These are phyloP conservation scores for Harringtonia lauricola DNA, from an alignment of 2,329 filamentous ascomycete species.

Conservation along the genomic window DNA sequence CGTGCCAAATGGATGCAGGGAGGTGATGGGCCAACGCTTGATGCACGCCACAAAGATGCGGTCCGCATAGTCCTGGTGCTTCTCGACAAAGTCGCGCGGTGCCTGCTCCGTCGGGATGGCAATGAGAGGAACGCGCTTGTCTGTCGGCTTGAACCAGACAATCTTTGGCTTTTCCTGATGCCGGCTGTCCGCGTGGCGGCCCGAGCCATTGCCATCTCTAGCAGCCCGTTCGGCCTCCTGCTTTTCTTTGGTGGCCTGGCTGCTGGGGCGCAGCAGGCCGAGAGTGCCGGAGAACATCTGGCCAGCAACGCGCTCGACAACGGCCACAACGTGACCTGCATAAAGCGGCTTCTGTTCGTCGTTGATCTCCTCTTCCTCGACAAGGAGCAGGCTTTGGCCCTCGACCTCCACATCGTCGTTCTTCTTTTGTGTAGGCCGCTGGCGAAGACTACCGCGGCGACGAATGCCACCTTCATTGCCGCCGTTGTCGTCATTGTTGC, in stretches of 20 bases:
- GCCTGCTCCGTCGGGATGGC: constrained; percentile 98
- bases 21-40: constrained; percentile 98
- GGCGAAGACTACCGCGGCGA: constrained; percentile 85
- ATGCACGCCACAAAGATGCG: constrained; percentile 98
- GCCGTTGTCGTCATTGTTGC: constrained; percentile 48
- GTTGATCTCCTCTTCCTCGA: constrained; percentile 97
- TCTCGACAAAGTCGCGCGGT: constrained; percentile 94
- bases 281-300: constrained; percentile 99
- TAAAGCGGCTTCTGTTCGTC: constrained; percentile 97
- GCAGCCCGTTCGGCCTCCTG: constrained; percentile 93
- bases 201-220: constrained; percentile 60
- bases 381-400: constrained; percentile 88
- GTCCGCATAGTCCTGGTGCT: constrained; percentile 94
- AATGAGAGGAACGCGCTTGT: constrained; percentile 96
- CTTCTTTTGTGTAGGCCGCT: constrained; percentile 98
- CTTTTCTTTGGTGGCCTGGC: constrained; percentile 98
- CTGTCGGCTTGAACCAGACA: constrained; percentile 99
- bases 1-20: constrained; percentile 96
- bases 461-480: constrained; percentile 75
- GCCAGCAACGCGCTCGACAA: constrained; percentile 91
- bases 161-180: constrained; percentile 98
- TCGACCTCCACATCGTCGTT: constrained; percentile 99
- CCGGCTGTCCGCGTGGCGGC: constrained; percentile 66
- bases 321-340: constrained; percentile 91
- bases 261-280: constrained; percentile 86